These are phyloP conservation scores for Nyctanthes arbortristis DNA, from an alignment of 257 asterid species.

Conservation along the genomic window DNA sequence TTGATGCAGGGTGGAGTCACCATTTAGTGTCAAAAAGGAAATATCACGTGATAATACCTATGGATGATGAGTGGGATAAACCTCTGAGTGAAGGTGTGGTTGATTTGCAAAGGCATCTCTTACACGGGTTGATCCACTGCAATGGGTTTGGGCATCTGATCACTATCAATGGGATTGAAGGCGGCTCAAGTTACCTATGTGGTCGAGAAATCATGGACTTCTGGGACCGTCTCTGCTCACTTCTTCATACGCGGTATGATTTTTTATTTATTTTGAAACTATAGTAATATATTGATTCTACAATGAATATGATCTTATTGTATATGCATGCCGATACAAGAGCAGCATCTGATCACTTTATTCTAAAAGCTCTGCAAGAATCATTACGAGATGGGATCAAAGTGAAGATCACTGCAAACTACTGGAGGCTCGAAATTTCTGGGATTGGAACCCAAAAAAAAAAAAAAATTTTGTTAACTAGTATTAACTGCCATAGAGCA, in stretches of 20 bases:
- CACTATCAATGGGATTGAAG: conserved; percentile 81
- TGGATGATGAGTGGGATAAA: conserved; percentile 65
- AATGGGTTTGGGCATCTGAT: conserved; percentile 87
- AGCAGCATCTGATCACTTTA: too few species aligned
- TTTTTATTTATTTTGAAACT: neutral
- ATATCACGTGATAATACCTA: conserved; percentile 85
- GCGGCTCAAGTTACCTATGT: conserved; percentile 63
- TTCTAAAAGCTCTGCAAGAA: too few species aligned
- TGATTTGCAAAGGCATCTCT: conserved; percentile 62
- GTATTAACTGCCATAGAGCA: too few species aligned
- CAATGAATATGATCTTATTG: neutral
- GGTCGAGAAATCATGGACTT: conserved; percentile 85
- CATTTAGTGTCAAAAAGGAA: conserved; percentile 81
- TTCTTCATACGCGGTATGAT: conserved; percentile 60
- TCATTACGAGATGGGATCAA: too few species aligned
- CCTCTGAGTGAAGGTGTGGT: conserved; percentile 53
- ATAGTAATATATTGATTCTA: neutral
- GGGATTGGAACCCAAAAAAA: too few species aligned
- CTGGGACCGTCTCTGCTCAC: conserved; percentile 81
- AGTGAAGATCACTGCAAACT: too few species aligned
- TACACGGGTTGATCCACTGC: conserved; percentile 88
- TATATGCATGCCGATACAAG: conserved; percentile 1
- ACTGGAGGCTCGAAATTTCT: too few species aligned
- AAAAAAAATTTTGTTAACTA: too few species aligned
- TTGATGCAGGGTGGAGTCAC: conserved; percentile 79